Conservation (phyloP, 2,329 filamentous ascomycete genomes). For the Fusarium stilboides region DNA sequence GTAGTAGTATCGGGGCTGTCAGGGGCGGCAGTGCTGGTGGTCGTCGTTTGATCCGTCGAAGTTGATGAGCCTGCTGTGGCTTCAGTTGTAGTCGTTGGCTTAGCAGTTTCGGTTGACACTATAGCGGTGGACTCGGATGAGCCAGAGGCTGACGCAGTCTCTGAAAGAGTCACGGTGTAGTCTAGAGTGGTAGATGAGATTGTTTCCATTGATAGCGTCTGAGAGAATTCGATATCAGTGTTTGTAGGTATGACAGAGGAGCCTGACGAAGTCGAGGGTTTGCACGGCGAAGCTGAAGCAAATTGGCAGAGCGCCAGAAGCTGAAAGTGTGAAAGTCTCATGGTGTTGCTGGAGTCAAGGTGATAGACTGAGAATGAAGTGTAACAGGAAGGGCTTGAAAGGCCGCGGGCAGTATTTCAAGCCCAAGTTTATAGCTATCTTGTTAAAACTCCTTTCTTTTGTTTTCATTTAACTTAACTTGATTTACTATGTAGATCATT, state of each 20-base stretch:
- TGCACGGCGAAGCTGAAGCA: constrained; percentile 9
- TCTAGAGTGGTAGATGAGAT: not conserved
- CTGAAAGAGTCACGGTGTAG: not conserved
- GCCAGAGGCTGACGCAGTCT: not conserved
- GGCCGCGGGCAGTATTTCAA: too few relatives aligned
- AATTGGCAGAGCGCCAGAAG: constrained; percentile 15
- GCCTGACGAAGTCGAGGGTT: not conserved
- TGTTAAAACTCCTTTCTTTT: too few relatives aligned
- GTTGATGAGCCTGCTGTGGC: not conserved
- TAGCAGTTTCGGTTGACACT: not conserved
- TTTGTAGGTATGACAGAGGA: not conserved
- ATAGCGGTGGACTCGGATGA: not conserved
- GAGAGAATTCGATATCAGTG: not conserved
- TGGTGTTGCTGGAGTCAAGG: not conserved
- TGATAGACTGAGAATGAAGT: too few relatives aligned
- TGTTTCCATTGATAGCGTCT: not conserved
- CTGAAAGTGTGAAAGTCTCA: not conserved
- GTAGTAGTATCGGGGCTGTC: too few relatives aligned
- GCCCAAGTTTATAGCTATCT: too few relatives aligned
- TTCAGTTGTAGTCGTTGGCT: not conserved
- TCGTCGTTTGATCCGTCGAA: not conserved
- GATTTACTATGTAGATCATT: too few relatives aligned
- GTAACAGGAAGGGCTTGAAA: too few relatives aligned
- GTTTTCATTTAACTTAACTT: too few relatives aligned
- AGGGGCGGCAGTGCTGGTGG: not conserved